Evolutionary conservation across 345 rosid species (phyloP), one percentile per base, ranked within the genome.

Genomic region (Odontarrhena argentea): DNA sequence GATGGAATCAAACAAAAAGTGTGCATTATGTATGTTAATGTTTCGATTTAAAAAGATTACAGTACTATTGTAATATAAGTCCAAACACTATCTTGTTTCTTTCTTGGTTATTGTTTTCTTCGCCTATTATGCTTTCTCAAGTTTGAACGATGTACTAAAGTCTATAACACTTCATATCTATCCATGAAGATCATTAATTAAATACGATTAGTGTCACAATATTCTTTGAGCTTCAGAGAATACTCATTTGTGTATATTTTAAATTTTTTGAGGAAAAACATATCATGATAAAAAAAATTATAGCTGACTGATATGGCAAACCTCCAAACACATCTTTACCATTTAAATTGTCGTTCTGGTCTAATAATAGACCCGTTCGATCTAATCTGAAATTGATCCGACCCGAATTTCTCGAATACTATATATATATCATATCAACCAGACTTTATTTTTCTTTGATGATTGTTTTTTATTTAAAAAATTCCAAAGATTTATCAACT

Each of bases 141-240:
- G 38, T 63, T 63, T 71, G 70, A 63, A 55, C 75, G 30, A 55
- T 55, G 46, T 71, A 69, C 75, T 64, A 30, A 71, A 63, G 52
- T 71, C 70, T 63, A 54, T 41, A 42, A 43, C 18, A 49, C 9
- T 50, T 22, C 15, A 4, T 47, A 41, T n/a, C 25, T 10, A 26
- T 56, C 18, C 14, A 50, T 41, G 28, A 10, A 12, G 50, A 51
- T 12, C 22, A 42, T 24, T 32, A 49, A 25, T 24, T 32, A 49
- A 25, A 9, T 14, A 58, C 48, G 18, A 11, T 18, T 30, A 11
- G 43, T 48, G 24, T 14, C 42, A 37, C n/a, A n/a, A 9, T 28
- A 45, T 55, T 25, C 30, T 67, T 45, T 35, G 24, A 35, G 55
- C 15, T 45, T 67, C 9, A 34, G 15, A 30, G 13, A 45, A 13